Conservation (phyloP, 108 stramenopile genomes). For the Seminavis robusta region DNA sequence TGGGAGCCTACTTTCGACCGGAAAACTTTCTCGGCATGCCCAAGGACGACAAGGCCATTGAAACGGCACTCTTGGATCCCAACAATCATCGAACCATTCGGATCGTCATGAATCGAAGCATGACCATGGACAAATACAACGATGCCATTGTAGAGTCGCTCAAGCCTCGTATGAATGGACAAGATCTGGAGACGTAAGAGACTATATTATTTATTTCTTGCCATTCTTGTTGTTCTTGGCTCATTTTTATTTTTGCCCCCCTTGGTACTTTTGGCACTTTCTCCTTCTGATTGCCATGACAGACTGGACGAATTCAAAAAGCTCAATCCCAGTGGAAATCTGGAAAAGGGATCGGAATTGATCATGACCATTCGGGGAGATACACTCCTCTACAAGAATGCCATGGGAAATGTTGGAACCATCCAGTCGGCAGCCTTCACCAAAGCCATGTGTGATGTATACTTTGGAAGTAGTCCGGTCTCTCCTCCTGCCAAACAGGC, state of each 20-base stretch:
- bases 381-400: conserved; percentile 76
- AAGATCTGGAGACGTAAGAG: conserved; percentile 67
- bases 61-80: conserved; percentile 75
- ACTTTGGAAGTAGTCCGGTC: conserved; percentile 76
- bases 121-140: conserved; percentile 84
- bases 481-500: conserved; percentile 67
- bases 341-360: conserved; percentile 83
- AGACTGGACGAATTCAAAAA: conserved; percentile 82
- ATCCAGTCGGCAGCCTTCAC: conserved; percentile 71
- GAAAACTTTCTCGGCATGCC: conserved; percentile 79
- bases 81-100: conserved; percentile 80
- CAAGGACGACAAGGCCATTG: conserved; percentile 33
- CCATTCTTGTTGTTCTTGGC: background rate
- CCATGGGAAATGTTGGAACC: conserved; percentile 69
- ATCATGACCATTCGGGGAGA: conserved; percentile 89
- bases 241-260: background rate
- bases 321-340: conserved; percentile 77
- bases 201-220: background rate
- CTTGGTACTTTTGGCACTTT: background rate
- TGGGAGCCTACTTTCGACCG: conserved; percentile 81
- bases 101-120: conserved; percentile 83
- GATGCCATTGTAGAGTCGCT: conserved; percentile 81
- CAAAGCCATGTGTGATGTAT: conserved; percentile 82
- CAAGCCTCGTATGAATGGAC: conserved; percentile 81
- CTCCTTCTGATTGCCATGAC: background rate